Evolutionary conservation across 2,329 filamentous ascomycete genomes (phyloP), one percentile per base, ranked within the genome.

Genomic region (Aspergillus sp.): DNA sequence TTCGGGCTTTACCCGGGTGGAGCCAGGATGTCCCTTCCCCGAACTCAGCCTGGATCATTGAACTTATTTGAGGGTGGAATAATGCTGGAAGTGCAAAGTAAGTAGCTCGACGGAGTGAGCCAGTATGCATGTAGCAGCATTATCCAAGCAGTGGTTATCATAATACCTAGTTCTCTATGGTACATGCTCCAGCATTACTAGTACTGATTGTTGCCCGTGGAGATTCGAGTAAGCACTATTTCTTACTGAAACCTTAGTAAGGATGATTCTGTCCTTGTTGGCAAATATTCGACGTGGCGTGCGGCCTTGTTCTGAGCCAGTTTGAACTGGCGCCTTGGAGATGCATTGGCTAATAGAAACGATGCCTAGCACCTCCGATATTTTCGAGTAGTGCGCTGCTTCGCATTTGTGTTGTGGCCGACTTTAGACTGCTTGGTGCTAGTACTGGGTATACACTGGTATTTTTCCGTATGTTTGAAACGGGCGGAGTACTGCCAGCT

Each of bases 1-100:
- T 64, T 66, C 64, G 65, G 65, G 60, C 60, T 57, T 64, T 65
- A 67, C 60, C 66, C 62, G 64, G 62, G 65, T 67, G 64, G 65
- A 61, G 57, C 61, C 57, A 63, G 52, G 43, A 57, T 62, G 60
- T 54, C 57, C 57, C 57, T 56, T 56, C 51, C 55, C 59, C 59
- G 50, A 61, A 61, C 50, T 41, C 59, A 61, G 53, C 41, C 39
- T 41, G 51, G 28, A 25, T 47, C 39, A 43, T 28, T 28, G 25
- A 28, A 21, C 23, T 45, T 28, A 23, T 23, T 36, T 36, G 32
- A 25, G 19, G 4, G 9, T 39, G 38, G 51, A 39, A 43, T 10
- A 17, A 17, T 36, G 32, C 12, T 36, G 12, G 28, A 30, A 30
- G 10, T 10, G 28, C 10, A 36, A 13, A 15, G 5, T 32, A 13